phyloP scores from a whole-genome alignment of 2,329 filamentous ascomycete species.

The Colletotrichum musicola region DNA sequence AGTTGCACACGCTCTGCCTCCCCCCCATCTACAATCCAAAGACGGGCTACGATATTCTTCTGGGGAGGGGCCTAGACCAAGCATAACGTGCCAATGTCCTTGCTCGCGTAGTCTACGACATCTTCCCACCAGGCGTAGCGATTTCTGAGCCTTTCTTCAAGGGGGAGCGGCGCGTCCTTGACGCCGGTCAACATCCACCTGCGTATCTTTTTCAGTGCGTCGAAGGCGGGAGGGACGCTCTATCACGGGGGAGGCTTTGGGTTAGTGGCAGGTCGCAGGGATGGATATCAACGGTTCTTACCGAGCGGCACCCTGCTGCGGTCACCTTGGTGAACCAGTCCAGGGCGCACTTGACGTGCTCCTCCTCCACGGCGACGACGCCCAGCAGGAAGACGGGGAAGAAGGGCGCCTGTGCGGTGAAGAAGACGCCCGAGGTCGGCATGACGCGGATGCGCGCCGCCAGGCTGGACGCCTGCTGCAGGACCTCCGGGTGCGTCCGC shows the following conservation, averaged over 20 bases:
- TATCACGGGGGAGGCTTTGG: slow-evolving; percentile 39
- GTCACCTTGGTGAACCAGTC: slow-evolving; percentile 54
- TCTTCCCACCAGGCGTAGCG: slow-evolving; percentile 56
- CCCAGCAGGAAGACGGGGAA: slow-evolving; percentile 57
- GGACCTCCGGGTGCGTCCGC: slow-evolving; percentile 51
- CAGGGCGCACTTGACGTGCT: slow-evolving; percentile 47
- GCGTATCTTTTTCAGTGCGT: slow-evolving; percentile 50
- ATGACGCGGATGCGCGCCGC: slow-evolving; percentile 53
- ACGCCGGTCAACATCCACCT: slow-evolving; percentile 50
- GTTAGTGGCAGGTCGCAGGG: neutral
- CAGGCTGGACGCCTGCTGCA: slow-evolving; percentile 49
- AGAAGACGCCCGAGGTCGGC: slow-evolving; percentile 55
- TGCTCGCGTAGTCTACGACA: slow-evolving; percentile 50
- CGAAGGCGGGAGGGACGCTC: slow-evolving; percentile 56
- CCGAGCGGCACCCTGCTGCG: slow-evolving; percentile 53
- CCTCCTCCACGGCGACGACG: slow-evolving; percentile 47
- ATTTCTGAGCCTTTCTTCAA: slow-evolving; percentile 44
- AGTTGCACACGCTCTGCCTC: too few species aligned
- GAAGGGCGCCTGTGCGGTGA: slow-evolving; percentile 57
- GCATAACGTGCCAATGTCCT: slow-evolving; percentile 52
- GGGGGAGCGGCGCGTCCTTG: slow-evolving; percentile 15
- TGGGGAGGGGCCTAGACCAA: slow-evolving; percentile 47
- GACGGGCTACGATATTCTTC: too few species aligned
- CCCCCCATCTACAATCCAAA: too few species aligned
- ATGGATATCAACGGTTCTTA: slow-evolving; percentile 45